phyloP scores from a whole-genome alignment of 2,329 filamentous ascomycete species.

The Claviceps arundinis region DNA sequence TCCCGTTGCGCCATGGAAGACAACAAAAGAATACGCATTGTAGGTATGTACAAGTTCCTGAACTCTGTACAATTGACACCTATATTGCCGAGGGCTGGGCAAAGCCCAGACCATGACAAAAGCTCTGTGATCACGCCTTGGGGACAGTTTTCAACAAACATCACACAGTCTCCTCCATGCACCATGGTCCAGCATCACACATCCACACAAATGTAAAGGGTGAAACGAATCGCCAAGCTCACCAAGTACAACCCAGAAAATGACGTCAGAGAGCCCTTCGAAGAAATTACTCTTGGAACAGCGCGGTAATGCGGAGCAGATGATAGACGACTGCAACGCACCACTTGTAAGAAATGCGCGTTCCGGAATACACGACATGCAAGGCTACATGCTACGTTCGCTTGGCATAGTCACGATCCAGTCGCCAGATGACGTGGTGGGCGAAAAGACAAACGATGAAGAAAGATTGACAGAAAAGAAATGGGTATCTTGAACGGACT shows the following conservation, averaged over 20 bases:
- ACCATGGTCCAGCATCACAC: no score
- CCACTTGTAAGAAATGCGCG: slow-evolving; percentile 33
- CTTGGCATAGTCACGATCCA: background rate
- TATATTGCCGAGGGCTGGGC: no score
- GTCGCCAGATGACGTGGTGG: no score
- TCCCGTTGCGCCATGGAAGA: no score
- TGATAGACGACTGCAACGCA: slow-evolving; percentile 34
- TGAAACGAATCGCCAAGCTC: slow-evolving; percentile 50
- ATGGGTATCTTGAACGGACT: background rate
- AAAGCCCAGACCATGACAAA: no score
- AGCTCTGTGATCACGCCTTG: background rate
- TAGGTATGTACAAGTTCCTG: no score
- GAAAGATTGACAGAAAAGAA: background rate
- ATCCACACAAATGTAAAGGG: slow-evolving; percentile 35
- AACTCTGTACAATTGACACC: no score
- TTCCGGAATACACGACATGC: slow-evolving; percentile 10
- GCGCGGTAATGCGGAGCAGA: slow-evolving; percentile 42
- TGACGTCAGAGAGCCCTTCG: slow-evolving; percentile 50
- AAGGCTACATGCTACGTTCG: slow-evolving; percentile 7
- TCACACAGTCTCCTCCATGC: no score
- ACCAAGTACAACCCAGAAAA: slow-evolving; percentile 17
- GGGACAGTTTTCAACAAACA: background rate
- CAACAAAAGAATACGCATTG: no score
- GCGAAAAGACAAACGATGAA: background rate
- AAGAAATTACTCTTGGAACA: slow-evolving; percentile 41